Evolutionary conservation across 2,329 filamentous ascomycete species (phyloP), one percentile per base, ranked within the genome.

Genomic region (Penicillium polonicum): DNA sequence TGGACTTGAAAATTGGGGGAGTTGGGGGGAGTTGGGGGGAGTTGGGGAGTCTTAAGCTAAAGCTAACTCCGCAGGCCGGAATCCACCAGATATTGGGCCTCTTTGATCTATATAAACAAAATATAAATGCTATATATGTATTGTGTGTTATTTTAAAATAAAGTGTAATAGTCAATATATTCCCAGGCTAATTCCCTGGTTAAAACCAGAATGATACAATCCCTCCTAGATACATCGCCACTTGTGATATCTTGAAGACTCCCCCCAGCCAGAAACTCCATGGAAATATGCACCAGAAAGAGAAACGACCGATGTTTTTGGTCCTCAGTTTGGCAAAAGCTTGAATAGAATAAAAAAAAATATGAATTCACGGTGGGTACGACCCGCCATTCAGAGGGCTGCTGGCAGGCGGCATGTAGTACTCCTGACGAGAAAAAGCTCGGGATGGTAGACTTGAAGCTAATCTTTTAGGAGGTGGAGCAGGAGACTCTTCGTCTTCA

Each of bases 401-500:
- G 43, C 55, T 58, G 19, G 55, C 62, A 29, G 67, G 59, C 25
- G 66, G 63, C 42, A 62, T 60, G 48, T 66, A 62, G 57, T 62
- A 58, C 21, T 67, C 65, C 44, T 61, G 65, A 25, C 60, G 61
- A 29, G 66, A 58, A 41, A 66, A 59, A 31, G 61, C 39, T 42
- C 68, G 64, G 48, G 66, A 62, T 15, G 62, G 42, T 19, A 65
- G 52, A 58, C 60, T 63, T 33, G 71, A 54, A 46, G 65, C 68
- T 23, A 65, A 71, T 35, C 74, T 68, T 62, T 78, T 75, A n/a
- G 68, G 43, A 48, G 73, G 66, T 31, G 70, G 68, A 25, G 63
- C 59, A n/a, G 78, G 72, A 10, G 74, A 75, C 39, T 79, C 78
- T 42, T 83, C 80, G 17, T 78, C 76, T 53, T 79, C 76, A 54